Evolutionary conservation across 2,329 filamentous ascomycete species (phyloP), one percentile per base, ranked within the genome.

Genomic region (Ophiostoma novo-ulmi): DNA sequence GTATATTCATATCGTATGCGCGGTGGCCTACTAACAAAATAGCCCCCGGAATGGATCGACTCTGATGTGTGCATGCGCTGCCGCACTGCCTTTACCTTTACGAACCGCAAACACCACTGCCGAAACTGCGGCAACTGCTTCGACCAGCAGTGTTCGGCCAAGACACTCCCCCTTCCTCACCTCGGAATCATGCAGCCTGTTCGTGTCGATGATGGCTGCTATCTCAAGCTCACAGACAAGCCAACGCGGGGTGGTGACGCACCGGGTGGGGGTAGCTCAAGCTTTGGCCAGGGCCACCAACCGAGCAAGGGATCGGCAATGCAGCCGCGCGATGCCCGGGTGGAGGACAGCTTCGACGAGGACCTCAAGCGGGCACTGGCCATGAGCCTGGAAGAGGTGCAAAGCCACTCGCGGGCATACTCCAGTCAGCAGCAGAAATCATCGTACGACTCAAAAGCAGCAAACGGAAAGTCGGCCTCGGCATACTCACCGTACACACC

Each of bases 31-130:
- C 44, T 48, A 20, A 48, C 44, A n/a, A 7, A 48, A 48, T 52
- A 97, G 90, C 95, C 95, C 11, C 95, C 95, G 0, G 95, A 99
- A 81, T 99, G 95, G 95, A 89, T 90, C 68, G 95, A 99, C 80
- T 97, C 94, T 13, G 95, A 99, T 77, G 94, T 99, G 41, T 99
- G 95, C 79, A 97, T 99, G 93, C 91, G 95, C 78, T 99, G 95
- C 79, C 89, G 95, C 75, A 97, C 94, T 14, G 82, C 93, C 22
- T 99, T 99, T 77, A 97, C 93, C 67, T 97, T 99, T 78, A 99
- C 94, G 70, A 99, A 99, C 79, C 90, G 95, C 77, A 99, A 98
- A 79, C 95, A 99, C 78, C 95, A 99, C 79, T 99, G 95, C 77
- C 89, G 95, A 74, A 99, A 99, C 79, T 99, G 95, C 77, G 95